Evolutionary conservation across 1,139 yeast species (phyloP), one percentile per base, ranked within the genome.

Genomic region (Lodderomyces parapsilosis): DNA sequence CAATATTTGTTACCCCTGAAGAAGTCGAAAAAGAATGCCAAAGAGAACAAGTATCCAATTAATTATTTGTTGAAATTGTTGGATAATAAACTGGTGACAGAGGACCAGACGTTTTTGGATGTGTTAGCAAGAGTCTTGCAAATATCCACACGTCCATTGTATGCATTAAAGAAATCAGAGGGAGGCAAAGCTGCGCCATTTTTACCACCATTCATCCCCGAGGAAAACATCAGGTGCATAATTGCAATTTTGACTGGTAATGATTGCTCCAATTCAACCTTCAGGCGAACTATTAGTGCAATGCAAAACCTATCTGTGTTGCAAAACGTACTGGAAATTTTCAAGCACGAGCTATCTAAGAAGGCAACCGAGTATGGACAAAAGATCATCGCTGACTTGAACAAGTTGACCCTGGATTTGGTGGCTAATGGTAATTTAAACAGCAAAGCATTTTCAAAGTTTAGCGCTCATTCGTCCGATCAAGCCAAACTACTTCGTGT

Each of bases 401-500:
- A 73, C 28, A 61, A 58, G 1, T 68, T 90, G 42, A 65, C 79
- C 3, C 59, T 56, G 2, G 81, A 78, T 32, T 68, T 87, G 28
- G 52, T 63, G 24, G 51, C 54, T 3, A 63, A 60, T 15, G 73
- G 71, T 1, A 84, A 76, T 40, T 60, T 79, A 25, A 80, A 78
- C 42, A 74, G 78, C 18, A 79, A 77, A 41, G 63, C 76, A 1
- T 71, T 90, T 50, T 68, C 80, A 14, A 80, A 80, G 53, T 89
- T 91, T 56, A 86, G 94, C 13, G 81, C 91, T 0, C 81, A 91
- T 2, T 82, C 88, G 40, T 86, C 96, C 0, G 90, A 86, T 48
- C 98, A 91, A 60, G 89, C 97, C 8, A 90, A 90, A 56, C 66
- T 93, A 17, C 68, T 93, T 46, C 74, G 96, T 43, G 83, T 90